Base-by-base conservation (phyloP, 2,329 filamentous ascomycete species). In the Paecilomyces fulvus region DNA sequence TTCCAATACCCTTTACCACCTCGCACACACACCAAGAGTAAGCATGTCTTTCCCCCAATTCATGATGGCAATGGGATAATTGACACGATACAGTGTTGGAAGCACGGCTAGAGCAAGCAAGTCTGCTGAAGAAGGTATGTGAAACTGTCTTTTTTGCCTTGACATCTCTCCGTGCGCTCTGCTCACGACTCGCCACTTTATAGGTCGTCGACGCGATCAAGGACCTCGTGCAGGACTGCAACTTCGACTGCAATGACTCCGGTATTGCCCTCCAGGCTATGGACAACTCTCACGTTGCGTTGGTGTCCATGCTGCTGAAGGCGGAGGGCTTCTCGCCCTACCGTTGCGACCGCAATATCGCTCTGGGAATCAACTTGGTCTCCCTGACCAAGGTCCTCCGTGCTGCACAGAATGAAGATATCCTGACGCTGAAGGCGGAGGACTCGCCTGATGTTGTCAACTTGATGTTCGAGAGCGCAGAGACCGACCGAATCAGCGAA, bases 171-270 rank as follows among this genome's bases (percentile, higher is more conserved):
- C 20, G 20, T 55, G 6, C 14, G 17, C 21, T 21, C 49, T 46
- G 59, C 60, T 54, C 53, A 59, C 20, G 6, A 53, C 61, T 23
- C 51, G 49, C 25, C 52, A 20, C 11, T 14, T 50, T 20, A 52
- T 64, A 96, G 91, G 90, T 97, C 61, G 92, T 99, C 69, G 95
- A 99, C 74, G 90, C 95, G 67, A 96, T 99, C 86, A 97, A 96
- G 79, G 94, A 99, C 70, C 86, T 99, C 53, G 94, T 99, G 55
- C 94, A 97, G 77, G 94, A 99, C 79, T 99, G 94, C 86, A 99
- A 99, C 80, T 99, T 99, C 79, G 94, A 99, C 83, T 99, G 95
- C 88, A 99, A 97, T 88, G 95, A 99, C 82, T 92, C 90, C 55
- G 94, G 94, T 61, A 94, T 99, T 70, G 92, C 92, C 53, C 89